Conservation (phyloP, 202 grass and related monocot genomes). For the Zizania palustris region DNA sequence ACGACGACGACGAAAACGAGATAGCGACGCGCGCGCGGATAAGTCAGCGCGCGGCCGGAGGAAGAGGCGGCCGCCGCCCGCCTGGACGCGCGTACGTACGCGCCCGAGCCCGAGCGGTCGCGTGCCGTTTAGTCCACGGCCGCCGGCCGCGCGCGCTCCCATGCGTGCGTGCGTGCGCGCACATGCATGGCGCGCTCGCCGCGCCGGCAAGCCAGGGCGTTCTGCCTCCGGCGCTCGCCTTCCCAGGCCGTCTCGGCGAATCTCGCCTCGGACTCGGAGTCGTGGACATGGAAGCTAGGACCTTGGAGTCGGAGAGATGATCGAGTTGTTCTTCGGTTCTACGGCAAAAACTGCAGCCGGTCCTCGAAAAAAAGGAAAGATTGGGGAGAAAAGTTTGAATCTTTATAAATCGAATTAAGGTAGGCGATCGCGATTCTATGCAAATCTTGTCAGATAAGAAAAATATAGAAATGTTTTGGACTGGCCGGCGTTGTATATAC, state of each 20-base stretch:
- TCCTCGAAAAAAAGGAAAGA: too few species aligned
- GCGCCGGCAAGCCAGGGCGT: not conserved
- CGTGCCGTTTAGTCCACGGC: conserved; percentile 54
- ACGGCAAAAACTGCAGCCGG: not conserved
- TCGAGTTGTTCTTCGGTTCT: not conserved
- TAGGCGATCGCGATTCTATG: not conserved
- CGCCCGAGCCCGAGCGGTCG: conserved; percentile 1
- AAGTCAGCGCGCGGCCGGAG: too few species aligned
- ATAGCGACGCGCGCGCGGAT: too few species aligned
- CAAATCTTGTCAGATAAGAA: not conserved
- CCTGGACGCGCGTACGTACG: too few species aligned
- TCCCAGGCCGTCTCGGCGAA: not conserved
- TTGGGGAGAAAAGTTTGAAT: too few species aligned
- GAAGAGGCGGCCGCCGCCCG: not conserved
- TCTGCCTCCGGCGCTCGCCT: not conserved
- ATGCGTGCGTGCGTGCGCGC: not conserved
- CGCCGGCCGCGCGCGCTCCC: conserved; percentile 17
- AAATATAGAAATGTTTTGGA: not conserved
- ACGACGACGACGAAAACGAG: too few species aligned
- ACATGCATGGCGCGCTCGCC: not conserved
- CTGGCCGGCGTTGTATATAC: too few species aligned
- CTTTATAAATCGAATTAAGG: too few species aligned
- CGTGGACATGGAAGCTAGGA: not conserved
- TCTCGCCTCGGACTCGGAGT: not conserved
- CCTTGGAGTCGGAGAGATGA: not conserved